These are phyloP conservation scores for Magnaporthiopsis incrustans DNA, from an alignment of 2,329 filamentous ascomycete genomes.

Conservation along the genomic window DNA sequence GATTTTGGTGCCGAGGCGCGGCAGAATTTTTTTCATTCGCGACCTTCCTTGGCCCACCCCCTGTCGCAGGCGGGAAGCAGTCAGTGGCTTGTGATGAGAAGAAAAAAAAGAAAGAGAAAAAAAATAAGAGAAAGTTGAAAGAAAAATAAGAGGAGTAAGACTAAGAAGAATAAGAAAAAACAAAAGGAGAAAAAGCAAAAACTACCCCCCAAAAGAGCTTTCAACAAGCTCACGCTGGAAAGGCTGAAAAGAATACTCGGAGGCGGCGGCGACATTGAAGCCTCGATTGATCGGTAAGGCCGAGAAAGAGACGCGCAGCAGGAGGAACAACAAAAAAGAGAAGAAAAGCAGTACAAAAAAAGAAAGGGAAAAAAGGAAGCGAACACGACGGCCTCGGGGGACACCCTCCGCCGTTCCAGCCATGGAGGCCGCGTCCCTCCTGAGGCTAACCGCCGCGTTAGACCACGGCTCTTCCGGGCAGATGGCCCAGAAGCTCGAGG, in stretches of 20 bases:
- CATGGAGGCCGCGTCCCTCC: slow-evolving; percentile 26
- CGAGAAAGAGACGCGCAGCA: too few relatives aligned
- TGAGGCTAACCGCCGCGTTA: slow-evolving; percentile 45
- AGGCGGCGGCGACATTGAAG: too few relatives aligned
- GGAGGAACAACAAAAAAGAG: too few relatives aligned
- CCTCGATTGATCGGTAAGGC: too few relatives aligned
- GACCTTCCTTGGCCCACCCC: background rate
- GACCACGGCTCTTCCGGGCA: slow-evolving; percentile 40
- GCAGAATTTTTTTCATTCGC: background rate
- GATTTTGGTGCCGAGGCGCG: background rate
- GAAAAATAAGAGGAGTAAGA: background rate
- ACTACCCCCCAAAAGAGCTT: too few relatives aligned
- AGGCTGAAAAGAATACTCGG: too few relatives aligned
- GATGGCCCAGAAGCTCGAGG: slow-evolving; percentile 38
- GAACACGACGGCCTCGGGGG: background rate
- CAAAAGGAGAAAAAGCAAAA: background rate
- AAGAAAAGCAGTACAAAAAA: background rate
- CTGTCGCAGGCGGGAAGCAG: background rate
- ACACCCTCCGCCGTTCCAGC: background rate
- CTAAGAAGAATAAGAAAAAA: background rate
- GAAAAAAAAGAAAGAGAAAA: background rate
- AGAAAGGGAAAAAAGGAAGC: background rate
- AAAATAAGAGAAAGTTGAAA: background rate
- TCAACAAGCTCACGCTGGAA: too few relatives aligned
- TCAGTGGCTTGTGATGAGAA: background rate